Conservation (phyloP, 768 basidiomycete genomes). For the Lentinus brumalis region DNA sequence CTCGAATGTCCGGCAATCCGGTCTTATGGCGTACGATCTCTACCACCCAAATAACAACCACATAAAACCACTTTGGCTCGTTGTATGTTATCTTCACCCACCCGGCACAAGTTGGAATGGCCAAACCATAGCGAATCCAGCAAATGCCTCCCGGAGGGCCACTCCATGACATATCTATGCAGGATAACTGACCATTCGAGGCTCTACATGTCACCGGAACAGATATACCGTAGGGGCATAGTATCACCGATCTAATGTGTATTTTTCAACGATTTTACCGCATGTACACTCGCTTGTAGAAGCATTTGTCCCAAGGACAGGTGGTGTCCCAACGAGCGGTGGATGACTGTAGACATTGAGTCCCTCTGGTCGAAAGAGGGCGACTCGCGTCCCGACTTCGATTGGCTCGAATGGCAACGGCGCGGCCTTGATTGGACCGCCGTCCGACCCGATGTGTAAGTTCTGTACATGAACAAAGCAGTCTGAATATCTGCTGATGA, state of each 20-base stretch:
- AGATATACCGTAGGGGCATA: not conserved
- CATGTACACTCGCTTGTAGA: not conserved
- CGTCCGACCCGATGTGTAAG: conserved; percentile 12
- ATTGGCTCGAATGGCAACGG: conserved; percentile 22
- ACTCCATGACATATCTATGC: too few relatives aligned
- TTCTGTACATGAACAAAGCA: not conserved
- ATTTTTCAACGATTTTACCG: not conserved
- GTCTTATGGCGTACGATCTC: too few relatives aligned
- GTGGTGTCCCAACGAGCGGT: not conserved
- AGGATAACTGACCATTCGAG: too few relatives aligned
- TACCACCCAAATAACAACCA: too few relatives aligned
- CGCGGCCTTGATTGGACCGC: conserved; percentile 23
- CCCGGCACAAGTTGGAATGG: too few relatives aligned
- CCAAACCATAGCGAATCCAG: too few relatives aligned
- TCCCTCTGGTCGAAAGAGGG: conserved; percentile 23
- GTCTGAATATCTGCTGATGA: not conserved
- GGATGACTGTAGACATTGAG: conserved; percentile 19
- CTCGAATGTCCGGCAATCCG: too few relatives aligned
- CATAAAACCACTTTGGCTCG: too few relatives aligned
- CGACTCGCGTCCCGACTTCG: conserved; percentile 20
- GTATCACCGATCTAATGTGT: not conserved
- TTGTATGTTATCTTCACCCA: too few relatives aligned
- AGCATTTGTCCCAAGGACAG: not conserved
- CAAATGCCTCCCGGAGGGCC: too few relatives aligned
- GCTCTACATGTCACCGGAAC: too few relatives aligned